Base-by-base conservation (phyloP, 83 land plant genomes). In the Thuja plicata region DNA sequence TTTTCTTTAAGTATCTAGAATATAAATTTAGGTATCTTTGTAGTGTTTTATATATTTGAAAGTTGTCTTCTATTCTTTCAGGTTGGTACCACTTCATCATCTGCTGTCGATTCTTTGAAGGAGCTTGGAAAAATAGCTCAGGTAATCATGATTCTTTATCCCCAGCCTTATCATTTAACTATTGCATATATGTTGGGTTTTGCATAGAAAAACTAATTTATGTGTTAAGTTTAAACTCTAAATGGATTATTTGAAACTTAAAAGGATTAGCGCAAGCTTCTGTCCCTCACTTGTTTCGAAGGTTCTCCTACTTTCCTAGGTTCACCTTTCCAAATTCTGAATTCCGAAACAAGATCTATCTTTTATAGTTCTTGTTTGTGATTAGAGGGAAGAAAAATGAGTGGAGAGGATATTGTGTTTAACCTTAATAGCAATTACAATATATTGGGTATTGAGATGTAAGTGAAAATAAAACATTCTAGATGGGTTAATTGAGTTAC, bases 11-110 rank as follows among this genome's bases (percentile, higher is more conserved):
- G 66, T 60, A 17, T 60, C 66, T 19, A 60, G 21, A 1, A 19
- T 60, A 60, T 19, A 24, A 60, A 19, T 27, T 17, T 60, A 71
- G 34, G 11, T 32, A n/a, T 71, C 13, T n/a, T 71, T 71, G 3
- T 3, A 30, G 34, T 71, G 76, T 71, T 32, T 13, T 35, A 71
- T 32, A 83, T 88, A 46, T 60, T 46, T 89, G 11, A 5, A 19
- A 48, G 38, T 21, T 50, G 37, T 86, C n/a, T 34, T 46, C 12
- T 87, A 54, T 73, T 34, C 45, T 87, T 91, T 87, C 93, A 97
- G 98, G 92, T 97, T 86, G 99, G 99, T 13, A 97, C 97, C 8
- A 97, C 99, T 76, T 95, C 99, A 85, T 97, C 99, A 81, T 90
- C 96, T 66, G 97, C 99, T 90, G 95, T 97, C 46, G 99, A 97